Conservation (phyloP, 208 protist genomes). For the Trypanosomatidae sp. region DNA sequence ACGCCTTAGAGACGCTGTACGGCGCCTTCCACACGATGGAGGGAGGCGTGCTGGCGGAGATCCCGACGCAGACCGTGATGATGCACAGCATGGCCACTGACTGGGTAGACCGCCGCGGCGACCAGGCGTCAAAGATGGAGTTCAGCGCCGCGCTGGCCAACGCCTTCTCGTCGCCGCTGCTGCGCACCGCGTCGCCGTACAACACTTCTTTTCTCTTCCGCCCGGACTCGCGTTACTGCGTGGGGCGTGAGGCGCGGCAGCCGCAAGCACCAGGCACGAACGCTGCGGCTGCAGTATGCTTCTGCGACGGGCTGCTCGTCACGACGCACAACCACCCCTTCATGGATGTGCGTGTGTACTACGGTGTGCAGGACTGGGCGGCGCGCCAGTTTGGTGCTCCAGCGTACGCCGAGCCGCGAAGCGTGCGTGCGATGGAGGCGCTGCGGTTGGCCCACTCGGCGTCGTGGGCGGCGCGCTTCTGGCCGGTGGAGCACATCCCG, state of each 20-base stretch:
- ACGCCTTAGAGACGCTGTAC: slow-evolving; percentile 27
- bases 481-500: no score
- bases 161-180: slow-evolving; percentile 25
- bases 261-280: no score
- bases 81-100: slow-evolving; percentile 5
- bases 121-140: slow-evolving; percentile 17
- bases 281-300: slow-evolving; percentile 8
- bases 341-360: slow-evolving; percentile 9
- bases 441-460: slow-evolving; percentile 12
- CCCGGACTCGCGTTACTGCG: slow-evolving; percentile 16
- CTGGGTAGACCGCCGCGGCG: slow-evolving; percentile 23
- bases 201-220: slow-evolving; percentile 30
- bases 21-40: slow-evolving; percentile 16
- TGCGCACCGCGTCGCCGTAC: slow-evolving; percentile 15
- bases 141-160: slow-evolving; percentile 29
- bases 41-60: slow-evolving; percentile 14
- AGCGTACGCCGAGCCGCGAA: slow-evolving; percentile 12
- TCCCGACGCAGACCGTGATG: slow-evolving; percentile 31
- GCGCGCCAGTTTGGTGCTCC: slow-evolving; percentile 18
- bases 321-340: slow-evolving; percentile 9
- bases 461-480: neutral
- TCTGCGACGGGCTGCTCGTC: slow-evolving; percentile 30
- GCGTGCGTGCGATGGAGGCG: slow-evolving; percentile 18
- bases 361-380: slow-evolving; percentile 27
- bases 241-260: slow-evolving; percentile 3